Conservation (phyloP, 176 grass and related monocot species). For the Carex kokanica region DNA sequence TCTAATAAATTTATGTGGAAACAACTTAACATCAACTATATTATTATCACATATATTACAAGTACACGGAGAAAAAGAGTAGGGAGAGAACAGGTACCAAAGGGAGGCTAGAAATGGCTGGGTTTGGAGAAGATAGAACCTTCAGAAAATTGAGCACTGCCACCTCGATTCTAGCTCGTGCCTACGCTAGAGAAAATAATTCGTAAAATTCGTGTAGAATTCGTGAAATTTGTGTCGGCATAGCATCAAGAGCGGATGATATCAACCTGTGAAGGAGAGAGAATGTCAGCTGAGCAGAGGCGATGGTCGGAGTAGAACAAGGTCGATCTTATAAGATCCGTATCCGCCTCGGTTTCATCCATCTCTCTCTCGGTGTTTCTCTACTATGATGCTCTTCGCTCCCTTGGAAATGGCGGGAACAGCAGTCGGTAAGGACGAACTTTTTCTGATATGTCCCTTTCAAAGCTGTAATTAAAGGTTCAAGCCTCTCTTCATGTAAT, state of each 20-base stretch:
- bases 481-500: background rate
- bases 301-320: slow-evolving; percentile 72
- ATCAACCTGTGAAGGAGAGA: slow-evolving; percentile 53
- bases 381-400: background rate
- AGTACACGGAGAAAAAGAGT: background rate
- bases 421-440: background rate
- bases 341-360: slow-evolving; percentile 18
- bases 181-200: slow-evolving; percentile 31
- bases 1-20: background rate
- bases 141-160: slow-evolving; percentile 79
- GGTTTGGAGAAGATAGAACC: slow-evolving; percentile 46
- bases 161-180: slow-evolving; percentile 76
- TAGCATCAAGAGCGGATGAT: background rate
- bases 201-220: background rate
- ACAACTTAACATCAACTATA: background rate
- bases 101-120: slow-evolving; percentile 51
- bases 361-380: background rate
- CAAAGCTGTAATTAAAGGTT: background rate
- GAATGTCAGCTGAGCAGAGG: slow-evolving; percentile 85
- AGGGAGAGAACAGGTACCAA: slow-evolving; percentile 40
- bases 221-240: background rate
- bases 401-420: background rate
- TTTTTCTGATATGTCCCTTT: background rate
- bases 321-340: slow-evolving; percentile 51
- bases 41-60: background rate